Conservation (phyloP, 495 filamentous ascomycete species). For the Annulohypoxylon nitens region DNA sequence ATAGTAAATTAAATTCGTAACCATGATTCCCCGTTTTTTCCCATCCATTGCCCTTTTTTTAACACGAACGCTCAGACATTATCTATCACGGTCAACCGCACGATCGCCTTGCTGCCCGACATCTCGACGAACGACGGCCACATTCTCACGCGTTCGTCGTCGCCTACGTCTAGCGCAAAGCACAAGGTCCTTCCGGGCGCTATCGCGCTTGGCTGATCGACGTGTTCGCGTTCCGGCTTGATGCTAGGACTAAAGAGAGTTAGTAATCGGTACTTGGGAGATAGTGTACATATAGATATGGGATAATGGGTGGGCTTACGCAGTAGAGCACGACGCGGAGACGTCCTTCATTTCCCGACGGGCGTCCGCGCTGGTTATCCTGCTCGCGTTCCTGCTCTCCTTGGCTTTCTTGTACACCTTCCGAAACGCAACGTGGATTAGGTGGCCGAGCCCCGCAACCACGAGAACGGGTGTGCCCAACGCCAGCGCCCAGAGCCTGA, state of each 20-base stretch:
- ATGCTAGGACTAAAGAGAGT: constrained; percentile 13
- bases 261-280: not conserved
- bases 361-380: not conserved
- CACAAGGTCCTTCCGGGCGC: constrained; percentile 21
- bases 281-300: not conserved
- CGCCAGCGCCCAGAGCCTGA: constrained; percentile 60
- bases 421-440: constrained; percentile 50
- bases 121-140: constrained; percentile 38
- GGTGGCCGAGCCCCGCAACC: constrained; percentile 58
- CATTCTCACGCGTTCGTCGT: constrained; percentile 38
- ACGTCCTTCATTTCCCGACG: not conserved
- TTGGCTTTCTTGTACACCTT: constrained; percentile 30
- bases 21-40: not conserved
- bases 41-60: no score
- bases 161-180: constrained; percentile 34
- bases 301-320: not conserved
- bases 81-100: constrained; percentile 21
- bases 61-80: not conserved
- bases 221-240: constrained; percentile 18
- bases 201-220: constrained; percentile 7
- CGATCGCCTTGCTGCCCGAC: constrained; percentile 30
- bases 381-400: constrained; percentile 1
- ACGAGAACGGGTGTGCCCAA: constrained; percentile 65
- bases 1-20: not conserved
- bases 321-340: not conserved